These are phyloP conservation scores for Auricularia cornea DNA, from an alignment of 768 basidiomycete genomes.

Conservation along the genomic window DNA sequence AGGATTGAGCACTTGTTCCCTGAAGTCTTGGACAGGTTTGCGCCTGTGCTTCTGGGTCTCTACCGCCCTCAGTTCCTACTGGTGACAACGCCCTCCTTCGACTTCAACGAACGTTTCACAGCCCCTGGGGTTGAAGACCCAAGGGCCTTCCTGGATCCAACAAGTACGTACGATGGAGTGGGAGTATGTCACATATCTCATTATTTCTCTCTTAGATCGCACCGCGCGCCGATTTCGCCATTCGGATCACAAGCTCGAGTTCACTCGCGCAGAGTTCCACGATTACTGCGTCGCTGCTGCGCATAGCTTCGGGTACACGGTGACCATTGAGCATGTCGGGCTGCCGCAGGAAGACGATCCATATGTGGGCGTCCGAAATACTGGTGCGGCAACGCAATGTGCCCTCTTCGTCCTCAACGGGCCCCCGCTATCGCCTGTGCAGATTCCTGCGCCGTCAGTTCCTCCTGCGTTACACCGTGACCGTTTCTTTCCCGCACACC, in stretches of 20 bases:
- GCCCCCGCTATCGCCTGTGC: constrained; percentile 14
- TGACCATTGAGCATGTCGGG: constrained; percentile 54
- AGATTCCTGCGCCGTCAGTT: not conserved
- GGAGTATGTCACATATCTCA: not conserved
- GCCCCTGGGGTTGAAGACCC: constrained; percentile 38
- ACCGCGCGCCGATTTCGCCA: constrained; percentile 74
- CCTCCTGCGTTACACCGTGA: not conserved
- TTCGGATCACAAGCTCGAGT: constrained; percentile 82
- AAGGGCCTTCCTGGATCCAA: constrained; percentile 63
- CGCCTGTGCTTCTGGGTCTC: constrained; percentile 62
- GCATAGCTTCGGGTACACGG: constrained; percentile 62
- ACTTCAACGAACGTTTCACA: constrained; percentile 70
- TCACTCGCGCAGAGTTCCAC: constrained; percentile 68
- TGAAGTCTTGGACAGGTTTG: constrained; percentile 50
- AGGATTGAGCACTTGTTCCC: constrained; percentile 77
- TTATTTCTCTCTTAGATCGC: constrained; percentile 24
- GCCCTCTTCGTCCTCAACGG: constrained; percentile 39
- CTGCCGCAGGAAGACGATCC: constrained; percentile 49
- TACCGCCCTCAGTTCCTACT: constrained; percentile 70
- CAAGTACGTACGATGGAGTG: constrained; percentile 20
- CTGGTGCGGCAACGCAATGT: constrained; percentile 61
- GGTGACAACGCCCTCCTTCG: constrained; percentile 79
- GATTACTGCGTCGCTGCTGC: constrained; percentile 52
- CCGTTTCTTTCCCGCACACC: not conserved
- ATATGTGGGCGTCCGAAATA: constrained; percentile 58